phyloP scores from a whole-genome alignment of 345 rosid genomes.

The Moricandia arvensis region DNA sequence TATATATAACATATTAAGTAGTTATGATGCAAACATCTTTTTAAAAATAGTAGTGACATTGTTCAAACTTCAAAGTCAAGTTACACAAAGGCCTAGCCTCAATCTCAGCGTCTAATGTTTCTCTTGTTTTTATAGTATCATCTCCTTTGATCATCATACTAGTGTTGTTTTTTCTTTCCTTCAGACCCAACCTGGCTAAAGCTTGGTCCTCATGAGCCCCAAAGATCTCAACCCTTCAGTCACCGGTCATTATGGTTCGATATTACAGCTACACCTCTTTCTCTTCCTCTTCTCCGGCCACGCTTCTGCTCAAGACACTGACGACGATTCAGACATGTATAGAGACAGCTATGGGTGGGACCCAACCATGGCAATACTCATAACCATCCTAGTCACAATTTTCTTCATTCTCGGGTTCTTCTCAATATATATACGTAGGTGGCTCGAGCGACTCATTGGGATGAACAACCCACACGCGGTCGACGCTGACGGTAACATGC shows the following conservation, averaged over 20 bases:
- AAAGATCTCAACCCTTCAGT: neutral
- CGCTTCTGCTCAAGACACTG: constrained; percentile 30
- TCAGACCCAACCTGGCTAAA: constrained; percentile 1
- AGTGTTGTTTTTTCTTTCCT: neutral
- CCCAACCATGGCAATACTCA: constrained; percentile 61
- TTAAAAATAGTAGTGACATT: constrained; percentile 9
- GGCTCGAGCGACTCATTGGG: constrained; percentile 37
- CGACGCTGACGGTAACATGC: constrained; percentile 25
- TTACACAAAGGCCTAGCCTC: constrained; percentile 17
- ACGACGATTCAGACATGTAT: constrained; percentile 2
- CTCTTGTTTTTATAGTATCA: neutral
- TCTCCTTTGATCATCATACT: constrained; percentile 1
- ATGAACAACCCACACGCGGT: neutral
- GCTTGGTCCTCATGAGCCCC: constrained; percentile 21
- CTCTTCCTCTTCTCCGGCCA: constrained; percentile 4
- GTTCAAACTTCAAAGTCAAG: constrained; percentile 34
- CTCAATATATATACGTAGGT: constrained; percentile 68
- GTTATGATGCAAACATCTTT: constrained; percentile 22
- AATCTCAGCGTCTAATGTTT: neutral
- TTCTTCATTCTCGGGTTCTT: constrained; percentile 69
- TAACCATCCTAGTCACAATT: constrained; percentile 52
- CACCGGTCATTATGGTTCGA: constrained; percentile 9
- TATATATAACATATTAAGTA: neutral
- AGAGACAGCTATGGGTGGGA: constrained; percentile 35
- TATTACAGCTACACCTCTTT: constrained; percentile 19